Base-by-base conservation (phyloP, 2,329 filamentous ascomycete genomes). In the Colletotrichum graminicola region DNA sequence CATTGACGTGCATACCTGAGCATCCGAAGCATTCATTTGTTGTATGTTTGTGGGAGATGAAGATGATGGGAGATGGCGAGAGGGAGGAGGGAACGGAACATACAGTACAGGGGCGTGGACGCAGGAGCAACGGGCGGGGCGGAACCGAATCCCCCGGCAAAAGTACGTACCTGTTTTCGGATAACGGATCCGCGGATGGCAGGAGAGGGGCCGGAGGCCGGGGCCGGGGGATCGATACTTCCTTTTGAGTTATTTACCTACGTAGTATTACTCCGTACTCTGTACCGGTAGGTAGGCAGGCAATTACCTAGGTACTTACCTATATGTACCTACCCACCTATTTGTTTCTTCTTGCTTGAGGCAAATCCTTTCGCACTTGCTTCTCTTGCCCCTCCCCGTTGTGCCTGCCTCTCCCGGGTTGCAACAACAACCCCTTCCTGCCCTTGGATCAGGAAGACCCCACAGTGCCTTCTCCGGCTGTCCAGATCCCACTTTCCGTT, bases 141-240 rank as follows among this genome's bases (percentile, higher is more conserved):
- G 16, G 21, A 7, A 32, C n/a, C 29, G 32, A 10, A 16, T 36
- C 18, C 6, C 7, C n/a, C 32, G 59, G n/a, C 32, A 10, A 1
- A 2, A 3, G n/a, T 62, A 62, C 59, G 59, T 62, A 51, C 45
- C 45, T 29, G 45, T 11, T 51, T 39, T 32, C 59, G 59, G 41
- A 23, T 21, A 8, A 23, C 45, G 29, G 59, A 26, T 26, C 32
- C 43, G n/a, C 18, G 32, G 43, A 21, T 29, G 32, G 59, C 43
- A 36, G 34, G 34, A 11, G 34, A 10, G 34, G 43, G 59, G 39
- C 39, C 18, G 43, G 59, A 8, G 14, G 1, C 32, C 32, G 32
- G 26, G 26, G 23, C 18, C 16, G 16, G 29, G 51, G 29, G 21
- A 11, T 36, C 54, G 54, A 36, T 23, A 1, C 21, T n/a, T 32